These are phyloP conservation scores for Ustilago loliicola DNA, from an alignment of 1,284 basidiomycete species.

Conservation along the genomic window DNA sequence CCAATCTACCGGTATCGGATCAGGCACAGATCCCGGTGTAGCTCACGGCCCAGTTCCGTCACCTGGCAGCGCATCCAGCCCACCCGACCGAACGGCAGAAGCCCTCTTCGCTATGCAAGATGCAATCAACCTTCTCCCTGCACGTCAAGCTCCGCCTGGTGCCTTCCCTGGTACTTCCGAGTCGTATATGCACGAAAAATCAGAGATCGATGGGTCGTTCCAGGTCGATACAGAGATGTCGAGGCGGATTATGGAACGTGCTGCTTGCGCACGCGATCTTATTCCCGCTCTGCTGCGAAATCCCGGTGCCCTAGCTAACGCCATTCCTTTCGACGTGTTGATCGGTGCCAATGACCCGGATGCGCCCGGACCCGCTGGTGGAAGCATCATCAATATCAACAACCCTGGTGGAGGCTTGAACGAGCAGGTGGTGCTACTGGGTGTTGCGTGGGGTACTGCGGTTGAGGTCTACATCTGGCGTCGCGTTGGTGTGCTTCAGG, in stretches of 20 bases:
- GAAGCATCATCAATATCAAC: slow-evolving; percentile 46
- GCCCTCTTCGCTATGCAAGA: slow-evolving; percentile 53
- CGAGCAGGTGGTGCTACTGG: slow-evolving; percentile 51
- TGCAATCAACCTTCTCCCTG: slow-evolving; percentile 41
- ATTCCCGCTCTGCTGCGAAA: slow-evolving; percentile 49
- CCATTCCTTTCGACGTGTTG: slow-evolving; percentile 47
- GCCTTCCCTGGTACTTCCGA: slow-evolving; percentile 50
- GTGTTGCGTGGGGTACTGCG: slow-evolving; percentile 53
- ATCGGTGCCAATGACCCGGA: slow-evolving; percentile 43
- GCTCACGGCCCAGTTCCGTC: slow-evolving; percentile 23
- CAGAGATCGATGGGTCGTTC: slow-evolving; percentile 35
- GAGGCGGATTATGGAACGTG: slow-evolving; percentile 49
- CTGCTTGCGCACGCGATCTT: slow-evolving; percentile 46
- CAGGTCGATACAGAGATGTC: slow-evolving; percentile 55
- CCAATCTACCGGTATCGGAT: slow-evolving; percentile 35
- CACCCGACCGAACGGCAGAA: slow-evolving; percentile 42
- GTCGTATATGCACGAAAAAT: slow-evolving; percentile 49
- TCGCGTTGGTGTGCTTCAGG: slow-evolving; percentile 38
- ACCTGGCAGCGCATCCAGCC: slow-evolving; percentile 15
- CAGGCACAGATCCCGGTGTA: slow-evolving; percentile 43
- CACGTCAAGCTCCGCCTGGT: slow-evolving; percentile 48
- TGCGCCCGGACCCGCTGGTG: slow-evolving; percentile 11
- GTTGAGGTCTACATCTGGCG: slow-evolving; percentile 59
- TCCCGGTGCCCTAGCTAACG: slow-evolving; percentile 46
- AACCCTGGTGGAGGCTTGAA: slow-evolving; percentile 47